Base-by-base conservation (phyloP, 108 stramenopile genomes). In the Cyclotella choctawhatcheeana region DNA sequence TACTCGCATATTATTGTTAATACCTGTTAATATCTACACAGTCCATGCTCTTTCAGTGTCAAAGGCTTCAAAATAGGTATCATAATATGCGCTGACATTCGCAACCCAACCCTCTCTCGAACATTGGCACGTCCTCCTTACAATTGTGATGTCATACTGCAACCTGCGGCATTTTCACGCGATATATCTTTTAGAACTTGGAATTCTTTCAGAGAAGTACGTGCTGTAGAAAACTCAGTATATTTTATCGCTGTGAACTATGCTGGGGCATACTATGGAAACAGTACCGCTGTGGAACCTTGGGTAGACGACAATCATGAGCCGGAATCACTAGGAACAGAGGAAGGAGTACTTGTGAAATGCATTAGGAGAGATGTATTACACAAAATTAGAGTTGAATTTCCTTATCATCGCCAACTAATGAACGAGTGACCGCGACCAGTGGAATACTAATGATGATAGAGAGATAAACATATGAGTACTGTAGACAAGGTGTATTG, bases 241-340 rank as follows among this genome's bases (percentile, higher is more conserved):
- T 71, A 78, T 59, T 78, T 64, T 58, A 33, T 71, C 7, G 71
- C 63, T 2, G 44, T 43, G 24, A 78, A 78, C 25, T 78, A 78
- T 52, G 69, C 70, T 32, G 77, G 77, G 17, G 48, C 25, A 2
- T 55, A 78, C 27, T 78, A 51, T 48, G 77, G 77, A 12, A 31
- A 78, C 5, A 35, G 69, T 20, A 55, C 77, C 16, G n/a, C 64
- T 18, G 44, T 43, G 14, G 69, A 59, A 47, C 77, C 77, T 7
- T 78, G 77, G 77, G 54, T 78, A n/a, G 77, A 78, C 33, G 77
- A 78, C 5, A 21, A 58, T 27, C 43, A 58, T 54, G 69, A 70
- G 43, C 55, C 55, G 55, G 44, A 47, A 37, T 25, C 14, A 4
- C 13, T 64, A 25, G 44, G 45, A 29, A 43, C 6, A 5, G 44